These are phyloP conservation scores for Triangularia verruculosa DNA, from an alignment of 2,329 filamentous ascomycete species.

Conservation along the genomic window DNA sequence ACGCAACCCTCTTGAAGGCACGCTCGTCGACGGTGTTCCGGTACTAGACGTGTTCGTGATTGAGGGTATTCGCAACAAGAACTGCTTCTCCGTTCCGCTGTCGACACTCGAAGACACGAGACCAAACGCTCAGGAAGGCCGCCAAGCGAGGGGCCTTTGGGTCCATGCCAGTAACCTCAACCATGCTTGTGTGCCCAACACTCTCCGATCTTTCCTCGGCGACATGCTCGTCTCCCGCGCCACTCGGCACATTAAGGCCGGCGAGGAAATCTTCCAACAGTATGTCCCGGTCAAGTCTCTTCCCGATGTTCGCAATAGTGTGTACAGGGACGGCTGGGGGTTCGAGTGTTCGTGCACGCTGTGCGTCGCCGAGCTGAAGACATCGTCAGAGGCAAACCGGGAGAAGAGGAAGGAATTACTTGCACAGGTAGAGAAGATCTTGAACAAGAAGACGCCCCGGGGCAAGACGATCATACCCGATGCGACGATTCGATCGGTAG, in stretches of 20 bases:
- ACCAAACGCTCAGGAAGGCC: conserved; percentile 17
- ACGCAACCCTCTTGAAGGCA: conserved; percentile 32
- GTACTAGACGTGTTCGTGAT: conserved; percentile 40
- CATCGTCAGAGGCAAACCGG: conserved; percentile 18
- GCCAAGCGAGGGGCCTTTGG: conserved; percentile 33
- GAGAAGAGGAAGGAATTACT: conserved; percentile 27
- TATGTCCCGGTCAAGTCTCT: conserved; percentile 37
- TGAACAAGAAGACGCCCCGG: conserved; percentile 25
- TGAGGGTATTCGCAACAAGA: conserved; percentile 41
- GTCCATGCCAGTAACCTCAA: conserved; percentile 31
- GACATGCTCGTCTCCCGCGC: conserved; percentile 36
- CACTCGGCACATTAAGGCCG: conserved; percentile 35
- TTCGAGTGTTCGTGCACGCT: conserved; percentile 41
- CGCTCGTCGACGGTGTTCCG: conserved; percentile 34
- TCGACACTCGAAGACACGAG: conserved; percentile 33
- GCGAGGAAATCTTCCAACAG: conserved; percentile 39
- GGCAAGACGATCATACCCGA: conserved; percentile 29
- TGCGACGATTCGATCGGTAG: conserved; percentile 33
- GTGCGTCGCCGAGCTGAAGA: conserved; percentile 34
- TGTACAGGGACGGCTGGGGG: conserved; percentile 36
- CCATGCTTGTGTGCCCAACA: conserved; percentile 34
- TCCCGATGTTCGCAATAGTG: conserved; percentile 27
- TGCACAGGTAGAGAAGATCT: conserved; percentile 27
- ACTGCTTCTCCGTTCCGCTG: conserved; percentile 38
- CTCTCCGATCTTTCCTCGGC: conserved; percentile 32